phyloP scores from a whole-genome alignment of 495 filamentous ascomycete species.

The Xylaria castorea region DNA sequence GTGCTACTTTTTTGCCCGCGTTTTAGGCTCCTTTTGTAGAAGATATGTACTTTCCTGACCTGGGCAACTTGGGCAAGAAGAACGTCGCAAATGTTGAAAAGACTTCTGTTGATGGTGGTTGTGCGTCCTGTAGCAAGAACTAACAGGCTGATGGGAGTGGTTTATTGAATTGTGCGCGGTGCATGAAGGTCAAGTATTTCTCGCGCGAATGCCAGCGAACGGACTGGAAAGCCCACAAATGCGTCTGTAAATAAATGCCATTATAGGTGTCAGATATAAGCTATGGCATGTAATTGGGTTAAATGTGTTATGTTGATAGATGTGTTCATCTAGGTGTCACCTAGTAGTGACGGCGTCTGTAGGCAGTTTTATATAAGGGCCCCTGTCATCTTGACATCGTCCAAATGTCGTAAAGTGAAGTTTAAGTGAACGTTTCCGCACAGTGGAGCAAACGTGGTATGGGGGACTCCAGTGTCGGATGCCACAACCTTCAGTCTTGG shows the following conservation, averaged over 20 bases:
- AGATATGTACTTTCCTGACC: conserved; percentile 15
- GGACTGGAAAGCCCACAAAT: conserved; percentile 44
- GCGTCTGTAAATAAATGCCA: conserved; percentile 1
- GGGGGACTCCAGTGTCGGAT: too few species aligned
- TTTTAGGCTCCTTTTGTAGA: conserved; percentile 45
- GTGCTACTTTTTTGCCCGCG: conserved; percentile 42
- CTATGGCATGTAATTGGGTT: too few species aligned
- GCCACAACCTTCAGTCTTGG: too few species aligned
- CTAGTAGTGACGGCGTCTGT: too few species aligned
- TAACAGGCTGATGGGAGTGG: conserved; percentile 15
- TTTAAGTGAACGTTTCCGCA: too few species aligned
- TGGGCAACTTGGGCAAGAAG: background rate
- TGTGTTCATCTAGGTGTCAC: too few species aligned
- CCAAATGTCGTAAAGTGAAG: too few species aligned
- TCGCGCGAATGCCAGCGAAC: conserved; percentile 42
- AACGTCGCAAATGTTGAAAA: background rate
- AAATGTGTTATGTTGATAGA: too few species aligned
- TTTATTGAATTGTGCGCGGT: conserved; percentile 40
- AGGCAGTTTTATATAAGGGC: too few species aligned
- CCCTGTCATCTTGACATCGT: too few species aligned
- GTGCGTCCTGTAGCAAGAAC: conserved; percentile 7
- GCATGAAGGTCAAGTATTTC: conserved; percentile 42
- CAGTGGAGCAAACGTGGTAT: too few species aligned
- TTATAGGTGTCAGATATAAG: too few species aligned
- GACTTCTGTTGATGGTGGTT: background rate